phyloP scores from a whole-genome alignment of 2,329 filamentous ascomycete genomes.

The Colletotrichum nymphaeae region DNA sequence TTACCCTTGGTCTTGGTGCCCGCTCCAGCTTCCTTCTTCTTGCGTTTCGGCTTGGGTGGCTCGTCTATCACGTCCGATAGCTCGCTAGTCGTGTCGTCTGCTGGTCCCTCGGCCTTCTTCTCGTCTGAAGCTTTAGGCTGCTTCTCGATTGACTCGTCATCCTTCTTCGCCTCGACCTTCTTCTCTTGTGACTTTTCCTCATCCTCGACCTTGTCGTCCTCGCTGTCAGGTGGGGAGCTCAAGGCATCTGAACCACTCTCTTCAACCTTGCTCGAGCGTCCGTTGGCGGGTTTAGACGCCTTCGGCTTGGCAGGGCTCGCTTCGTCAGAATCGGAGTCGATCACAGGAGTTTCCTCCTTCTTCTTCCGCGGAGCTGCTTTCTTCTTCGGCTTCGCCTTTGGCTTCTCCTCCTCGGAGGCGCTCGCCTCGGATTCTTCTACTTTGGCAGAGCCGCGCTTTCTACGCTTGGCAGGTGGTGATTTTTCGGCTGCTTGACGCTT shows the following conservation, averaged over 20 bases:
- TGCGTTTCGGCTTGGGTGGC: conserved; percentile 67
- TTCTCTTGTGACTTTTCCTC: conserved; percentile 36
- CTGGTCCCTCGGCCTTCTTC: not conserved
- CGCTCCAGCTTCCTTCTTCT: conserved; percentile 59
- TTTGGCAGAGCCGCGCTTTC: conserved; percentile 50
- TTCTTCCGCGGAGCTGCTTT: conserved; percentile 42
- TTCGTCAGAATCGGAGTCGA: conserved; percentile 43
- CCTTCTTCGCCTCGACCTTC: conserved; percentile 26
- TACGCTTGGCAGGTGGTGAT: conserved; percentile 52
- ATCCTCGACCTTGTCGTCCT: conserved; percentile 39
- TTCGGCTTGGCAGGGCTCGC: conserved; percentile 40
- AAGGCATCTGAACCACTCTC: conserved; percentile 30
- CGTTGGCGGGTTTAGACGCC: conserved; percentile 31
- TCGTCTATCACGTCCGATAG: conserved; percentile 85
- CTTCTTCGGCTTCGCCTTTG: conserved; percentile 38
- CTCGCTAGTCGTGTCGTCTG: conserved; percentile 51
- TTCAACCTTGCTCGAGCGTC: conserved; percentile 15
- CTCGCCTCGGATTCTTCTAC: conserved; percentile 40
- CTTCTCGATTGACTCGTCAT: conserved; percentile 15
- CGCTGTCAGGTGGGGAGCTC: conserved; percentile 21
- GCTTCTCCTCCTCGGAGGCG: conserved; percentile 39
- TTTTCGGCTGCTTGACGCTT: conserved; percentile 50
- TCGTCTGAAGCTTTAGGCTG: conserved; percentile 17
- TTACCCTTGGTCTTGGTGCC: conserved; percentile 40
- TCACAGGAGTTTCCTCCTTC: conserved; percentile 40